These are phyloP conservation scores for Saturnispora ahearnii DNA, from an alignment of 805 yeast genomes.

Conservation along the genomic window DNA sequence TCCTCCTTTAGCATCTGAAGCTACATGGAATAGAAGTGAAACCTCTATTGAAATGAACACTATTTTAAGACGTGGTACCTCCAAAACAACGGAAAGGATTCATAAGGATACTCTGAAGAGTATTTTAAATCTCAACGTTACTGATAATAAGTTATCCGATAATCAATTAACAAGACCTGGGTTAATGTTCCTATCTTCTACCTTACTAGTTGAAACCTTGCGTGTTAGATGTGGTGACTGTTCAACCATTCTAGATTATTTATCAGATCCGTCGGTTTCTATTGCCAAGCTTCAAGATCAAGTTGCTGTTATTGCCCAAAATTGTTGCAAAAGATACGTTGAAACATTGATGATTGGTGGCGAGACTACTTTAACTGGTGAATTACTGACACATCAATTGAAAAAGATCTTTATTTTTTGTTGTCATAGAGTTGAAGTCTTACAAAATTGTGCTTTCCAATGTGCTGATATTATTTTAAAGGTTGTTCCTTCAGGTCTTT, in stretches of 20 bases:
- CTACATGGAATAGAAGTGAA: slow-evolving; percentile 75
- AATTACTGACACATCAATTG: slow-evolving; percentile 56
- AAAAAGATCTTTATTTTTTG: slow-evolving; percentile 58
- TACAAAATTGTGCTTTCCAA: slow-evolving; percentile 73
- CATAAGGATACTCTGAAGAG: slow-evolving; percentile 55
- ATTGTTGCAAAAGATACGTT: slow-evolving; percentile 50
- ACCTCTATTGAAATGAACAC: slow-evolving; percentile 89
- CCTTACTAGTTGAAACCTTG: slow-evolving; percentile 67
- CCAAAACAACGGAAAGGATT: slow-evolving; percentile 67
- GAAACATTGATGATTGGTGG: slow-evolving; percentile 44
- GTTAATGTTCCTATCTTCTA: slow-evolving; percentile 78
- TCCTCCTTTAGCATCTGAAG: slow-evolving; percentile 80
- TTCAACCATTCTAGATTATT: slow-evolving; percentile 65
- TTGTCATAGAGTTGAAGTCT: slow-evolving; percentile 65
- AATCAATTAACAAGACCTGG: slow-evolving; percentile 57
- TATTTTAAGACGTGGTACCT: slow-evolving; percentile 80
- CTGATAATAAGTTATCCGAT: slow-evolving; percentile 33
- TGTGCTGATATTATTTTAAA: slow-evolving; percentile 62
- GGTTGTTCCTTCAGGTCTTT: slow-evolving; percentile 67
- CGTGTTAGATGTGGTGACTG: slow-evolving; percentile 78
- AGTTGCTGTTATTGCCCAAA: slow-evolving; percentile 55
- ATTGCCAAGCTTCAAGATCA: slow-evolving; percentile 59
- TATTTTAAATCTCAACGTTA: slow-evolving; percentile 41
- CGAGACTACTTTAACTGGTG: slow-evolving; percentile 46
- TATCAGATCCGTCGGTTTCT: slow-evolving; percentile 75